Evolutionary conservation across 352 stramenopile species (phyloP).

Genomic region (Lagenidium sp.): DNA sequence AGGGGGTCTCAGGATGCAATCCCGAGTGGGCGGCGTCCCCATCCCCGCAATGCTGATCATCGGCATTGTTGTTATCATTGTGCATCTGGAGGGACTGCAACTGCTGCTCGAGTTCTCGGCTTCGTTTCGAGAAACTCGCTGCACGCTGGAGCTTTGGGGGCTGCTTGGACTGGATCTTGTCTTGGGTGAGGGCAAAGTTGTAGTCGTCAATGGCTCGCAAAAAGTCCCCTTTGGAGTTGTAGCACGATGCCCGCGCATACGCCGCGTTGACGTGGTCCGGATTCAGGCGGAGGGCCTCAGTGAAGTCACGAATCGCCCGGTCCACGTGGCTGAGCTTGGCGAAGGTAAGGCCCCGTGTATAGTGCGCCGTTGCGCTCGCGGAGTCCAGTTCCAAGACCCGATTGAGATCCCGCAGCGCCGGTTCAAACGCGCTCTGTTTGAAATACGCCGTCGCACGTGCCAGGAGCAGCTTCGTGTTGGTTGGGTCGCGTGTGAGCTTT

Average conservation of each 20-base stretch:
- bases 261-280: conserved; percentile 83
- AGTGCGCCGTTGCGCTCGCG: conserved; percentile 39
- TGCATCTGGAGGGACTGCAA: background rate
- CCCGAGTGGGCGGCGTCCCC: too few relatives aligned
- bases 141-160: conserved; percentile 25
- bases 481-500: conserved; percentile 49
- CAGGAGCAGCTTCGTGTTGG: conserved; percentile 55
- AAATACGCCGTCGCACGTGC: conserved; percentile 69
- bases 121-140: conserved; percentile 6
- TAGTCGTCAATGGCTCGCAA: conserved; percentile 86
- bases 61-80: background rate
- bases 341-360: conserved; percentile 65
- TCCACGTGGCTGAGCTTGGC: conserved; percentile 64
- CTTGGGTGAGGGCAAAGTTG: conserved; percentile 79
- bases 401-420: conserved; percentile 50
- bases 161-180: conserved; percentile 26
- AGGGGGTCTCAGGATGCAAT: background rate
- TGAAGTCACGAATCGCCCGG: conserved; percentile 75
- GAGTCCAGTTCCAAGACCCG: conserved; percentile 34
- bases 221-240: conserved; percentile 83
- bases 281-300: conserved; percentile 58
- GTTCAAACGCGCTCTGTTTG: conserved; percentile 52
- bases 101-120: background rate
- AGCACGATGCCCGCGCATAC: conserved; percentile 80
- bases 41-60: background rate